Evolutionary conservation across 352 stramenopile genomes (phyloP).

Genomic region (Phytophthora podocarpi): DNA sequence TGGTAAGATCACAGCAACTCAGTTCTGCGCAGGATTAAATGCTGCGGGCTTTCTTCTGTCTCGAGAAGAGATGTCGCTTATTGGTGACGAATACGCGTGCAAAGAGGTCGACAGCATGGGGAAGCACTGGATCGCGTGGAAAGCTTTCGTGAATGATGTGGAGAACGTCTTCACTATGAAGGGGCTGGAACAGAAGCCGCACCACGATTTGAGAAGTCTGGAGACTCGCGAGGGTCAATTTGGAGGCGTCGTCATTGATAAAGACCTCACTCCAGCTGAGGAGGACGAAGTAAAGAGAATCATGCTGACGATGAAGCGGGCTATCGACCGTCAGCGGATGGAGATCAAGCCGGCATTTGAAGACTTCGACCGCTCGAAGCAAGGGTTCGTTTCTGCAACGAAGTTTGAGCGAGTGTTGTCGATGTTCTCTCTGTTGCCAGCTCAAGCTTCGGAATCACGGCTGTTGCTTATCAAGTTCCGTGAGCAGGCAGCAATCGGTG

Average conservation of each 20-base stretch:
- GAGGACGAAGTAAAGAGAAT: conserved; percentile 58
- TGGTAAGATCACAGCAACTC: conserved; percentile 68
- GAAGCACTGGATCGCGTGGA: conserved; percentile 70
- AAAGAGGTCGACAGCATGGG: conserved; percentile 67
- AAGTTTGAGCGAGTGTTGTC: conserved; percentile 88
- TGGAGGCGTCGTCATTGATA: conserved; percentile 53
- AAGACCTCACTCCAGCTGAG: conserved; percentile 52
- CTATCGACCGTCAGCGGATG: conserved; percentile 70
- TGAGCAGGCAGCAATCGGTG: conserved; percentile 55
- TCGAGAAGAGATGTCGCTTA: conserved; percentile 56
- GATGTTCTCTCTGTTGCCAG: conserved; percentile 68
- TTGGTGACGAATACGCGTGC: conserved; percentile 63
- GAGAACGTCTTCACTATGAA: conserved; percentile 85
- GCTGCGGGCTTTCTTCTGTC: conserved; percentile 59
- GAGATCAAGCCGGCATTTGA: conserved; percentile 85
- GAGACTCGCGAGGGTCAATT: conserved; percentile 63
- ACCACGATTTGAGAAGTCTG: conserved; percentile 55
- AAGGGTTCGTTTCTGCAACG: conserved; percentile 75
- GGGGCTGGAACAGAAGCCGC: conserved; percentile 64
- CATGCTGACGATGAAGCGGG: conserved; percentile 54
- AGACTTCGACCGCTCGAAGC: conserved; percentile 80
- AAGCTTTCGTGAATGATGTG: conserved; percentile 79
- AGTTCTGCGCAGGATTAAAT: conserved; percentile 71
- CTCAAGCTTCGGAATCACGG: conserved; percentile 47
- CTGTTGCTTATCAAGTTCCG: conserved; percentile 80